Conservation (phyloP, 176 grass and related monocot species). For the Oryza brachyantha region DNA sequence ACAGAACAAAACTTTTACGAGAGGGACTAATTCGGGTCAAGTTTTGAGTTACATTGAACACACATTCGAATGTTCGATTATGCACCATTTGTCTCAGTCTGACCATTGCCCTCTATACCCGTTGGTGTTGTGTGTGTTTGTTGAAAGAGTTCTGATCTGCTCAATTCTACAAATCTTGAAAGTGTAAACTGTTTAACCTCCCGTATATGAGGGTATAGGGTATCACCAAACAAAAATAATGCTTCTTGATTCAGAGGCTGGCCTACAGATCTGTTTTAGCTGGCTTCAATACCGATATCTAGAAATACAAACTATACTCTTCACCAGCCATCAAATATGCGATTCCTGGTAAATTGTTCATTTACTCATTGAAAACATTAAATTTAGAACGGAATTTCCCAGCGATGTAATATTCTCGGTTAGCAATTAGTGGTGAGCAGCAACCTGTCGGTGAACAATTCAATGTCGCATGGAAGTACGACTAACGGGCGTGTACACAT, state of each 20-base stretch:
- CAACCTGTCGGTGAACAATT: background rate
- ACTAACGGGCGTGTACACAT: no score
- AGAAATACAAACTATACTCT: background rate
- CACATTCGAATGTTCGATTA: background rate
- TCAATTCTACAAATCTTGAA: background rate
- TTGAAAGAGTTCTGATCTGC: background rate
- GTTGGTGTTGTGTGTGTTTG: background rate
- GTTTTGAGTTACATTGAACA: conserved; percentile 21
- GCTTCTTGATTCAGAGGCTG: no score
- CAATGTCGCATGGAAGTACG: no score
- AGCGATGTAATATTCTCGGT: background rate
- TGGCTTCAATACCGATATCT: background rate
- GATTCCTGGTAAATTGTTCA: background rate
- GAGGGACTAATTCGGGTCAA: background rate
- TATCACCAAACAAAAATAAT: no score
- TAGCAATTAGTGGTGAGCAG: background rate
- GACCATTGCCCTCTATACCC: background rate
- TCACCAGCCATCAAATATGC: background rate
- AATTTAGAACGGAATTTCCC: background rate
- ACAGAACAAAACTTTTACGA: conserved; percentile 18
- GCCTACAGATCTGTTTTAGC: no score
- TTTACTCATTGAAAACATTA: background rate
- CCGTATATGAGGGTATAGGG: no score
- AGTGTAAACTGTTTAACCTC: no score
- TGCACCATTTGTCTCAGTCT: background rate